Percentiles rank a stretch among this genome's conserved stretches.
Conservation (phyloP, 495 filamentous ascomycete species). For the Xylaria flabelliformis region DNA sequence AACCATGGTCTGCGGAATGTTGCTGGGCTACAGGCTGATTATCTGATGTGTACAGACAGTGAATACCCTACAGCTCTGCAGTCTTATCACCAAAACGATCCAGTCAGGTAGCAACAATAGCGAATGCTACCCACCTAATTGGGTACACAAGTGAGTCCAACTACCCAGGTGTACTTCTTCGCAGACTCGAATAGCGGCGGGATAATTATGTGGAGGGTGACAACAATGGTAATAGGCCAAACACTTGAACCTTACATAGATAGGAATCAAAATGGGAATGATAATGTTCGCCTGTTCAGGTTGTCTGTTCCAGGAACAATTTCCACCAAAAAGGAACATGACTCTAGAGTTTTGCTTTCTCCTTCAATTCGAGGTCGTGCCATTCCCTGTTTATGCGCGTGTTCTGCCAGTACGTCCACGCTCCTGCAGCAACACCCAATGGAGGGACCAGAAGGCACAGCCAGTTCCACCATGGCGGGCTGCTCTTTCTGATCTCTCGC, state of each 20-base stretch:
- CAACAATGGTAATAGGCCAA: background rate
- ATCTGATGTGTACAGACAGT: background rate
- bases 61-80: background rate
- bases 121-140: background rate
- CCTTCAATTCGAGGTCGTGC: conserved; percentile 67
- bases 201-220: background rate
- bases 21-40: background rate
- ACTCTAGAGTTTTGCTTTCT: conserved; percentile 70
- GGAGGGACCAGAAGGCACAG: conserved; percentile 74
- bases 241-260: background rate
- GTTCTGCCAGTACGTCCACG: conserved; percentile 72
- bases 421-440: conserved; percentile 66
- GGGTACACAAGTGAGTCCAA: background rate
- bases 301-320: background rate
- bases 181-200: conserved; percentile 10
- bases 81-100: background rate
- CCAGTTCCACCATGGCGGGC: conserved; percentile 83
- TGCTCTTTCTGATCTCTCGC: conserved; percentile 61
- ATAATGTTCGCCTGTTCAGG: background rate
- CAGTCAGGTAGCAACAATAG: background rate
- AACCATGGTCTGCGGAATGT: background rate
- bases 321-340: background rate
- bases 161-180: background rate
- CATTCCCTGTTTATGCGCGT: conserved; percentile 70
- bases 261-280: background rate